phyloP scores from a whole-genome alignment of 352 stramenopile genomes.

The Globisporangium spinosum region DNA sequence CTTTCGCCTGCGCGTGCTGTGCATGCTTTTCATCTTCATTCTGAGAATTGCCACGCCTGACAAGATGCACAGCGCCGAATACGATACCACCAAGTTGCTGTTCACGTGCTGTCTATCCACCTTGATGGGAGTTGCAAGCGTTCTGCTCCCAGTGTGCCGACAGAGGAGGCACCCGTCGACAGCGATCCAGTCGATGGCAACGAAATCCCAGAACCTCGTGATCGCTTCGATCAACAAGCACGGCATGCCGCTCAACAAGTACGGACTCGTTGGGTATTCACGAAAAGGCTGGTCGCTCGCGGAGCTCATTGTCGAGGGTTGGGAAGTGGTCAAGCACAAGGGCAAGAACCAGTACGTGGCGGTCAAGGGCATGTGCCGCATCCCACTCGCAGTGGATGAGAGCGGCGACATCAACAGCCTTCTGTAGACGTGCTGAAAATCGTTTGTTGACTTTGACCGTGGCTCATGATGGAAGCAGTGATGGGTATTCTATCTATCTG shows the following conservation, averaged over 20 bases:
- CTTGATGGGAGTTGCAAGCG: constrained; percentile 14
- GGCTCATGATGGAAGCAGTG: neutral
- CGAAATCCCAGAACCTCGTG: constrained; percentile 23
- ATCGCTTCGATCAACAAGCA: constrained; percentile 22
- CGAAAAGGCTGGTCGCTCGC: constrained; percentile 26
- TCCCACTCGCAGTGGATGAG: constrained; percentile 12
- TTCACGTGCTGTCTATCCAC: constrained; percentile 12
- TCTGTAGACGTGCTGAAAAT: neutral
- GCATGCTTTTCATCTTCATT: constrained; percentile 16
- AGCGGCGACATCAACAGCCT: constrained; percentile 12
- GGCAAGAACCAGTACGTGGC: constrained; percentile 13
- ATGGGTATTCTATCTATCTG: neutral
- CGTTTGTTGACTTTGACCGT: neutral
- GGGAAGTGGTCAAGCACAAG: constrained; percentile 22
- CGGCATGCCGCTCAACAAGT: constrained; percentile 26
- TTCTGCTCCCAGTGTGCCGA: constrained; percentile 1
- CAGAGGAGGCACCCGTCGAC: neutral
- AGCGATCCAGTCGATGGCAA: constrained; percentile 7
- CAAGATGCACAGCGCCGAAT: constrained; percentile 20
- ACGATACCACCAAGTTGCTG: constrained; percentile 27
- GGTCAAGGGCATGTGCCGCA: constrained; percentile 17
- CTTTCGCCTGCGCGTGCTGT: constrained; percentile 17
- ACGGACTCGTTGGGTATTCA: constrained; percentile 28
- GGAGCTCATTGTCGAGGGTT: constrained; percentile 30
- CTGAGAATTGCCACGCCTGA: constrained; percentile 20